A percentile compares a stretch with the other conserved stretches of the same genome.
Conservation (phyloP, 2,329 filamentous ascomycete genomes). For the Bisporella sp. region DNA sequence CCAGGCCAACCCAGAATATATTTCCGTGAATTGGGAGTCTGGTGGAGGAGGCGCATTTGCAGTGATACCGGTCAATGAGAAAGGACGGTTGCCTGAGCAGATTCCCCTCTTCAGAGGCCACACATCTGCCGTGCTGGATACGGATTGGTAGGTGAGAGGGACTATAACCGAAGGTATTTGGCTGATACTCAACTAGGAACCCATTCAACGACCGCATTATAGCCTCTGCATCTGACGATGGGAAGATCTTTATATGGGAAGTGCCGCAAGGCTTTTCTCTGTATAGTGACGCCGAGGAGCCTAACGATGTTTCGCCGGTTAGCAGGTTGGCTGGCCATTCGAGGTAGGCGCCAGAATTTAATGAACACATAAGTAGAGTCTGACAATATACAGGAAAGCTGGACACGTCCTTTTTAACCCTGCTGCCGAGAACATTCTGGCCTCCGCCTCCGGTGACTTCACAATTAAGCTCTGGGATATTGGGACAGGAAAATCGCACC, state of each 20-base stretch:
- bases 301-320: constrained; percentile 72
- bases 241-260: constrained; percentile 94
- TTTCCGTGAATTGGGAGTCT: constrained; percentile 97
- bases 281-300: constrained; percentile 77
- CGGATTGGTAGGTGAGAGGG: constrained; percentile 67
- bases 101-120: constrained; percentile 95
- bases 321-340: constrained; percentile 81
- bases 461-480: constrained; percentile 96
- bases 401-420: constrained; percentile 98
- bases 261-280: constrained; percentile 85
- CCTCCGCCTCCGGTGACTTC: constrained; percentile 91
- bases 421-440: constrained; percentile 88
- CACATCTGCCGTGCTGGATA: constrained; percentile 91
- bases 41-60: constrained; percentile 95
- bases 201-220: constrained; percentile 93
- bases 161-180: neutral
- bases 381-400: constrained; percentile 64
- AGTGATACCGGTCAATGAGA: constrained; percentile 85
- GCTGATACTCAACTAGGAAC: constrained; percentile 53
- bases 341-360: constrained; percentile 46
- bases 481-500: constrained; percentile 63
- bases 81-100: constrained; percentile 83
- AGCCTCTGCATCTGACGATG: constrained; percentile 92
- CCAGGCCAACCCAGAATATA: constrained; percentile 89
- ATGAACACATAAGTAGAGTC: constrained; percentile 4